phyloP scores from a whole-genome alignment of 2,329 filamentous ascomycete species.

The Cercospora sp. region DNA sequence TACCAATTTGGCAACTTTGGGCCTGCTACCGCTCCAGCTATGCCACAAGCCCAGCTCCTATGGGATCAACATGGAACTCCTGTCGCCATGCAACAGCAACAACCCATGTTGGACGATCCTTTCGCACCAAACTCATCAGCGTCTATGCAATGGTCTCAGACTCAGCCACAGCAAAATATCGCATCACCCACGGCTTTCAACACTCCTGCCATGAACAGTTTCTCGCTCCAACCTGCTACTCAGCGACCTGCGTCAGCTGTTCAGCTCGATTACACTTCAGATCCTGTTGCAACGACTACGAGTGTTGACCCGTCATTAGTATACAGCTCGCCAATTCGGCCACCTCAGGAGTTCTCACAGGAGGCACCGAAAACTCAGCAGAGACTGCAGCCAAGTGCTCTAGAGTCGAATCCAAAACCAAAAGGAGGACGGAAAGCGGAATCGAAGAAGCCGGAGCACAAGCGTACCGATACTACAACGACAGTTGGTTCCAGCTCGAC shows the following conservation, averaged over 20 bases:
- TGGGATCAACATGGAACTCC: constrained; percentile 33
- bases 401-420: constrained; percentile 22
- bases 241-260: constrained; percentile 32
- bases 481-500: constrained; percentile 40
- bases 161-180: constrained; percentile 16
- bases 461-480: constrained; percentile 44
- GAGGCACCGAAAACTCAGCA: constrained; percentile 27
- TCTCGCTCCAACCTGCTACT: constrained; percentile 30
- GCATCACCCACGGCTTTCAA: constrained; percentile 30
- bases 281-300: constrained; percentile 35
- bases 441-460: constrained; percentile 34
- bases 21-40: constrained; percentile 57
- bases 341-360: constrained; percentile 10
- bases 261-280: constrained; percentile 22
- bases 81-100: constrained; percentile 23
- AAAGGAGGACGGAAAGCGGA: constrained; percentile 34
- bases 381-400: constrained; percentile 31
- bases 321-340: constrained; percentile 39
- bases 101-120: constrained; percentile 34
- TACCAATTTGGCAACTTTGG: constrained; percentile 55
- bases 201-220: constrained; percentile 37
- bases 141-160: constrained; percentile 24
- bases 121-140: constrained; percentile 30
- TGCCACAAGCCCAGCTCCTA: constrained; percentile 56
- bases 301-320: constrained; percentile 52